These are phyloP conservation scores for Jackrogersella multiformis DNA, from an alignment of 495 filamentous ascomycete genomes.

Conservation along the genomic window DNA sequence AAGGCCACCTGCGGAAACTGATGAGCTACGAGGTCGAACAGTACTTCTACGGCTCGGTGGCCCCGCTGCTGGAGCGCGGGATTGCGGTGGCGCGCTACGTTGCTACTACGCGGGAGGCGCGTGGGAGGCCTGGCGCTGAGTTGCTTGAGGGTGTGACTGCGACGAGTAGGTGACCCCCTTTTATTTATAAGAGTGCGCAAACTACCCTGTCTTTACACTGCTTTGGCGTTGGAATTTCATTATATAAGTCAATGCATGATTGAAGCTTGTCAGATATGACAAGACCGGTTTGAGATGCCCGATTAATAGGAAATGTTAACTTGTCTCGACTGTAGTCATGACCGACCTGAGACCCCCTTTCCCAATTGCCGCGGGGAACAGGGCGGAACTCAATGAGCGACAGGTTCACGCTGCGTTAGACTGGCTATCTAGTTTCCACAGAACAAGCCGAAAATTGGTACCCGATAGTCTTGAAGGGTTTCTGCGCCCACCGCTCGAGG, in stretches of 20 bases:
- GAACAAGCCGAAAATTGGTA: slow-evolving; percentile 44
- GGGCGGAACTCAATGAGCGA: slow-evolving; percentile 34
- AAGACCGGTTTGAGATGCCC: too few relatives aligned
- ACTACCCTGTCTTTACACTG: too few relatives aligned
- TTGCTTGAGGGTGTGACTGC: slow-evolving; percentile 48
- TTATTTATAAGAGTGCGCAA: neutral
- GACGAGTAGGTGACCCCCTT: slow-evolving; percentile 25
- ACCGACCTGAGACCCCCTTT: slow-evolving; percentile 40
- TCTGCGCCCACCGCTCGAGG: slow-evolving; percentile 50
- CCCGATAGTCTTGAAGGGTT: slow-evolving; percentile 25
- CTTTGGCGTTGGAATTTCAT: too few relatives aligned
- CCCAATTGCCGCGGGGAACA: slow-evolving; percentile 42
- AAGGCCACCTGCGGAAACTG: slow-evolving; percentile 58
- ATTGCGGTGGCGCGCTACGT: slow-evolving; percentile 46
- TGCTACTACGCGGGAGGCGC: slow-evolving; percentile 39
- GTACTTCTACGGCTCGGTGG: slow-evolving; percentile 55
- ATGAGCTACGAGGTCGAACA: slow-evolving; percentile 60
- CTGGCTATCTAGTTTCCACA: slow-evolving; percentile 57
- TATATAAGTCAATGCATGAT: too few relatives aligned
- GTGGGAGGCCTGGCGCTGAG: slow-evolving; percentile 38
- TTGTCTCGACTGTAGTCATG: slow-evolving; percentile 22
- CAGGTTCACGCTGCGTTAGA: slow-evolving; percentile 47
- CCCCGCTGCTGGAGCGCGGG: slow-evolving; percentile 39
- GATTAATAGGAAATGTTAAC: too few relatives aligned
- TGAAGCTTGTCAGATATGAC: too few relatives aligned